Evolutionary conservation across 192 early-diverging fungal genomes (phyloP).

Genomic region (Lunasporangiospora selenospora): DNA sequence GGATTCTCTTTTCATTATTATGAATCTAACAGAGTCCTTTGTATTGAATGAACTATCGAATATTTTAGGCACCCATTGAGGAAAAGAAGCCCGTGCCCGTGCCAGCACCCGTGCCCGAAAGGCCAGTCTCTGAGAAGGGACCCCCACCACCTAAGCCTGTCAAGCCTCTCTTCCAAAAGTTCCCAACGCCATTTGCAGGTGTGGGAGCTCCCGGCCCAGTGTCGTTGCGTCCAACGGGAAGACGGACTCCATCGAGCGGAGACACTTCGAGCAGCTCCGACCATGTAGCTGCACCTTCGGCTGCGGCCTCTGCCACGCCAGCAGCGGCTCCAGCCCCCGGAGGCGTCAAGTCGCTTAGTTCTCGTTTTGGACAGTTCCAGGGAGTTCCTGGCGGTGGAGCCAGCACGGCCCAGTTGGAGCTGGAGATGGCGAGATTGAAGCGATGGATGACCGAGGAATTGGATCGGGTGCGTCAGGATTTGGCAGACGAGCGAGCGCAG

Average conservation of each 20-base stretch:
- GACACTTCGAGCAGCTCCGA: constrained; percentile 7
- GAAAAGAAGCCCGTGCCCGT: constrained; percentile 31
- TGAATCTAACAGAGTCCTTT: too few relatives aligned
- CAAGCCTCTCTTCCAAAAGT: constrained; percentile 48
- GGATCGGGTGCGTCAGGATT: constrained; percentile 37
- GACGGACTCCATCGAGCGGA: constrained; percentile 16
- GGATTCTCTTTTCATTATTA: background rate
- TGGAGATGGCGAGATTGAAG: constrained; percentile 44
- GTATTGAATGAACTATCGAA: background rate
- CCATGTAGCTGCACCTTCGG: constrained; percentile 1
- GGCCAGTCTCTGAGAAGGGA: too few relatives aligned
- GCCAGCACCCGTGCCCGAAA: constrained; percentile 5
- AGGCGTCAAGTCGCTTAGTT: constrained; percentile 46
- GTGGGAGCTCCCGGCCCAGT: constrained; percentile 15
- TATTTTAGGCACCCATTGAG: constrained; percentile 32
- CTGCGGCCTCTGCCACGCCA: background rate
- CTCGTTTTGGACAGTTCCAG: constrained; percentile 48
- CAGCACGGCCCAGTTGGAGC: constrained; percentile 31
- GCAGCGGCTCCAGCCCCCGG: constrained; percentile 20
- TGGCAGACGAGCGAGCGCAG: constrained; percentile 44
- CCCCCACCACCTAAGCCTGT: constrained; percentile 37
- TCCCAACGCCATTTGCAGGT: constrained; percentile 48
- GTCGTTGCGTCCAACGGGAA: constrained; percentile 26
- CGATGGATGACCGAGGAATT: constrained; percentile 51
- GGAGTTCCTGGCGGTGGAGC: constrained; percentile 36